Conservation (phyloP, 2,329 filamentous ascomycete species). For the Penicillium decumbens region DNA sequence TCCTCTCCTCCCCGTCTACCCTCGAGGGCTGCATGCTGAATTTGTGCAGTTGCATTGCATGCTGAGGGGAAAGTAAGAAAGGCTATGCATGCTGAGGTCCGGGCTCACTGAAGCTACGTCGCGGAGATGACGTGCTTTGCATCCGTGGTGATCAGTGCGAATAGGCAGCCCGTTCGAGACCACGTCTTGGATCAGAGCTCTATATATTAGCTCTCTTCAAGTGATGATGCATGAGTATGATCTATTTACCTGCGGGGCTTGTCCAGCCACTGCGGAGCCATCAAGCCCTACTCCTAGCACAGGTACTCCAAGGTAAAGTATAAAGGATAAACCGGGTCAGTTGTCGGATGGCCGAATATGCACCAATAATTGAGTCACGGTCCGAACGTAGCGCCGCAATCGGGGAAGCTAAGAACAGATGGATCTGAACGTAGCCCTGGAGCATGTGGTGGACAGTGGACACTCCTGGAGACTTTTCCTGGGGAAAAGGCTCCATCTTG, state of each 20-base stretch:
- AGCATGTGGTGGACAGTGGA: background rate
- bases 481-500: background rate
- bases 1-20: background rate
- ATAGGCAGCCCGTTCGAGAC: background rate
- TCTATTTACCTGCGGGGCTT: conserved; percentile 20
- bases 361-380: background rate
- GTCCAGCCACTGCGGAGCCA: conserved; percentile 22
- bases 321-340: background rate
- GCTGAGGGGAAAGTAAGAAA: background rate
- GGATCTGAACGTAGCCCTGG: conserved; percentile 3
- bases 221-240: conserved; percentile 16
- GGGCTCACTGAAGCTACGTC: background rate
- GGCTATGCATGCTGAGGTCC: conserved; percentile 12
- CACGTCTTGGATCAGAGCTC: background rate
- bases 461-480: background rate
- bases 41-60: conserved; percentile 4
- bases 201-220: background rate
- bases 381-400: background rate
- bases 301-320: background rate
- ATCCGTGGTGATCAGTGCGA: conserved; percentile 7
- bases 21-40: background rate
- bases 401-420: background rate
- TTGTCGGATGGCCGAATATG: background rate
- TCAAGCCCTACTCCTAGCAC: background rate
- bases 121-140: conserved; percentile 14